Evolutionary conservation across 2,329 filamentous ascomycete genomes (phyloP).

Genomic region (Penicillium sp.): DNA sequence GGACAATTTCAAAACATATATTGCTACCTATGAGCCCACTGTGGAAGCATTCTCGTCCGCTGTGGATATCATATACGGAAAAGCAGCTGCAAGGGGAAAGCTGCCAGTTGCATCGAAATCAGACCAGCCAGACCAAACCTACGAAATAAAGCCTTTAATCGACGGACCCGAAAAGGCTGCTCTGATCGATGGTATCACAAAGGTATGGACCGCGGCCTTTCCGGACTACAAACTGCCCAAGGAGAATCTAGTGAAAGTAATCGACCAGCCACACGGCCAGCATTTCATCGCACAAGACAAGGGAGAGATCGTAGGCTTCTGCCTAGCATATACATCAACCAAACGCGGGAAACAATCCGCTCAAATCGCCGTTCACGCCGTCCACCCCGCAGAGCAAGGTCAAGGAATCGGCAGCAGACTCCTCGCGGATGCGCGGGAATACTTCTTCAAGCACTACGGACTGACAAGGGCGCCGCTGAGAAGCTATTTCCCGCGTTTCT

Average conservation of each 20-base stretch:
- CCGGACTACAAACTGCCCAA: constrained; percentile 32
- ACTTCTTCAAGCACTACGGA: constrained; percentile 23
- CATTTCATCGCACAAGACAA: constrained; percentile 32
- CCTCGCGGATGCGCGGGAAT: constrained; percentile 26
- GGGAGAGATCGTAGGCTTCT: constrained; percentile 32
- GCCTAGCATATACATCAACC: constrained; percentile 30
- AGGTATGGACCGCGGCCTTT: constrained; percentile 35
- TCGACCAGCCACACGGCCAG: constrained; percentile 24
- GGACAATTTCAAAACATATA: constrained; percentile 35
- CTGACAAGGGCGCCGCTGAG: constrained; percentile 24
- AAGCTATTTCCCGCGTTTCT: constrained; percentile 42
- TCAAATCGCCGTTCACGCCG: constrained; percentile 36
- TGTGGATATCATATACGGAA: constrained; percentile 38
- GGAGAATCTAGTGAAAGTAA: constrained; percentile 24
- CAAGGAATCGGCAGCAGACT: constrained; percentile 39
- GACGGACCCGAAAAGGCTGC: constrained; percentile 1
- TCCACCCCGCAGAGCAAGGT: constrained; percentile 30
- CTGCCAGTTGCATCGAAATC: constrained; percentile 32
- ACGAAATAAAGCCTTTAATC: not conserved
- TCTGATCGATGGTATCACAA: constrained; percentile 23
- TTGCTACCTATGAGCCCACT: constrained; percentile 44
- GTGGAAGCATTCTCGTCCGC: constrained; percentile 40
- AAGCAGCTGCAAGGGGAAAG: constrained; percentile 23
- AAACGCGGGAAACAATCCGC: constrained; percentile 22
- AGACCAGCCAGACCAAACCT: not conserved